Percentiles rank a stretch among this genome's conserved stretches.
These are phyloP conservation scores for Ophidiomyces ophidiicola DNA, from an alignment of 2,329 filamentous ascomycete species.

Conservation along the genomic window DNA sequence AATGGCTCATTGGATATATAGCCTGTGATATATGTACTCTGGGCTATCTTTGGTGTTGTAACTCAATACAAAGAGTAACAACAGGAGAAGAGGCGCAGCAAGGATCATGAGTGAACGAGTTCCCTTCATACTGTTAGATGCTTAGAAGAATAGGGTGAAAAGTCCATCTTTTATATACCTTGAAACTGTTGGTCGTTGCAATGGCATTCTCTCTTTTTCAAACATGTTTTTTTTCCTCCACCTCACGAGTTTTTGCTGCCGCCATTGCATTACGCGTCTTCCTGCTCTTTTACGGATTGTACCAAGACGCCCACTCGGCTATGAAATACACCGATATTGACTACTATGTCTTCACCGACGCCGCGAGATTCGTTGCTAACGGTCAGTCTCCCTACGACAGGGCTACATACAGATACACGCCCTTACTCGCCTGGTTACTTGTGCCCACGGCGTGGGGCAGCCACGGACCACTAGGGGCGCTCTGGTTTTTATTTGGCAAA, in stretches of 20 bases:
- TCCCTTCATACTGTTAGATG: too few species aligned
- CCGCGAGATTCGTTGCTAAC: slow-evolving; percentile 61
- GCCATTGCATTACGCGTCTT: slow-evolving; percentile 52
- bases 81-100: too few species aligned
- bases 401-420: slow-evolving; percentile 95
- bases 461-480: slow-evolving; percentile 25
- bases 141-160: too few species aligned
- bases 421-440: slow-evolving; percentile 81
- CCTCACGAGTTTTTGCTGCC: slow-evolving; percentile 25
- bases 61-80: too few species aligned
- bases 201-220: slow-evolving; percentile 4
- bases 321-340: slow-evolving; percentile 99
- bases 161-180: too few species aligned
- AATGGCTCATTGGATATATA: too few species aligned
- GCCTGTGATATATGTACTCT: too few species aligned
- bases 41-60: too few species aligned
- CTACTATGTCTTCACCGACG: slow-evolving; percentile 96
- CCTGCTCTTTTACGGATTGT: slow-evolving; percentile 77
- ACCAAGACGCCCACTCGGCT: slow-evolving; percentile 82
- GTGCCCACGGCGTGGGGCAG: slow-evolving; percentile 56
- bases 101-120: too few species aligned
- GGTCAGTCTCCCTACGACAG: slow-evolving; percentile 67
- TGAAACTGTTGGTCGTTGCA: slow-evolving; percentile 1
- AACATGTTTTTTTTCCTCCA: slow-evolving; percentile 24
- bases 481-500: slow-evolving; percentile 76